Evolutionary conservation across 192 early-diverging fungal genomes (phyloP).

Genomic region (Coemansia sp.): DNA sequence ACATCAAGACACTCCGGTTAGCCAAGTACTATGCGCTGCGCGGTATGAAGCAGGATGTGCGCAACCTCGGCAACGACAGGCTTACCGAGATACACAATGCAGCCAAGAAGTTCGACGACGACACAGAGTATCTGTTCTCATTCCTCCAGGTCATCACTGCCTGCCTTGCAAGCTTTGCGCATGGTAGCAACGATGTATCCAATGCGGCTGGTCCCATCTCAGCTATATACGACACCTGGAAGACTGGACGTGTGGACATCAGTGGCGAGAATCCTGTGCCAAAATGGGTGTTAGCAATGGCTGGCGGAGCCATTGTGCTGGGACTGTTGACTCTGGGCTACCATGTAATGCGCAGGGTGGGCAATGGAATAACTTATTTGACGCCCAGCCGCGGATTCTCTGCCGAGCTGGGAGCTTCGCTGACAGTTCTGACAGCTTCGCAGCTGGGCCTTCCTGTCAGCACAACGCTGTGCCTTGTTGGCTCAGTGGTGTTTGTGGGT

Average conservation of each 20-base stretch:
- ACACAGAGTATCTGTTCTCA: conserved; percentile 79
- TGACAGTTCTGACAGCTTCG: conserved; percentile 78
- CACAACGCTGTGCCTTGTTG: conserved; percentile 81
- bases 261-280: conserved; percentile 60
- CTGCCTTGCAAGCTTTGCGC: conserved; percentile 78
- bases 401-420: conserved; percentile 69
- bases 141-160: conserved; percentile 80
- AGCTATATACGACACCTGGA: conserved; percentile 72
- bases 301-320: conserved; percentile 71
- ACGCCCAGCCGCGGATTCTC: conserved; percentile 78
- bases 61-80: conserved; percentile 51
- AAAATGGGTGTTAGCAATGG: conserved; percentile 72
- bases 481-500: conserved; percentile 71
- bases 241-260: conserved; percentile 48
- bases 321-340: conserved; percentile 76
- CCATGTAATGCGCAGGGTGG: conserved; percentile 72
- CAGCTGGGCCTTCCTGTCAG: conserved; percentile 78
- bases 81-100: conserved; percentile 58
- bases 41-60: conserved; percentile 55
- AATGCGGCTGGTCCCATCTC: conserved; percentile 82
- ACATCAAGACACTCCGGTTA: conserved; percentile 4
- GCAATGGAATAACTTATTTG: conserved; percentile 82
- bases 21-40: conserved; percentile 33
- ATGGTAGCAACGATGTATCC: conserved; percentile 84
- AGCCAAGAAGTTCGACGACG: conserved; percentile 66